These are phyloP conservation scores for Delphinella strobiligena DNA, from an alignment of 2,329 filamentous ascomycete species.

Conservation along the genomic window DNA sequence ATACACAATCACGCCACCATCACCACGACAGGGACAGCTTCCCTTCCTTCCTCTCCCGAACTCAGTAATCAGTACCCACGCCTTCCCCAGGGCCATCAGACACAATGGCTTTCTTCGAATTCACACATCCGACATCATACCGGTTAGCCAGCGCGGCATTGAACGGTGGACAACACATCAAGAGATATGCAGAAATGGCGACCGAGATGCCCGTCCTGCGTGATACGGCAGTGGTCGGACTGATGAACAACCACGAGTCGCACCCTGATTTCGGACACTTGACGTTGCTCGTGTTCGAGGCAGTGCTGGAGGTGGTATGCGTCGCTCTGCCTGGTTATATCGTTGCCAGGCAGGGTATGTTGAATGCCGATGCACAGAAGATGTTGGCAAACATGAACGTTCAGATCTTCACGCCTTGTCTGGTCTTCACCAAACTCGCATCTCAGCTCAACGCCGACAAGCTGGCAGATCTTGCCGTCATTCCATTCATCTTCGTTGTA, in stretches of 20 bases:
- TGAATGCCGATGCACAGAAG: constrained; percentile 92
- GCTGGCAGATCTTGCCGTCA: constrained; percentile 78
- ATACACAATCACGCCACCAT: not conserved
- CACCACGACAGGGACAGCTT: not conserved
- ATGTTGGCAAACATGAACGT: constrained; percentile 95
- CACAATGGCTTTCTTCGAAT: not conserved
- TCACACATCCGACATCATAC: constrained; percentile 5
- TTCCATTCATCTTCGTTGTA: constrained; percentile 83
- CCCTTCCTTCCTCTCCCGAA: not conserved
- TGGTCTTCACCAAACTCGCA: constrained; percentile 94
- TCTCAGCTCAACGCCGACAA: constrained; percentile 89
- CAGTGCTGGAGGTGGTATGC: constrained; percentile 88
- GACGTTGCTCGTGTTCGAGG: constrained; percentile 78
- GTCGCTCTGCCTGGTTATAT: constrained; percentile 92
- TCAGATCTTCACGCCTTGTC: constrained; percentile 88
- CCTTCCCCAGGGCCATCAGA: not conserved
- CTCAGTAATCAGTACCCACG: not conserved
- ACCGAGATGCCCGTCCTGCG: constrained; percentile 6
- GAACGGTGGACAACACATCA: not conserved
- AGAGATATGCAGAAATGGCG: not conserved
- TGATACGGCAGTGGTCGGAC: constrained; percentile 1
- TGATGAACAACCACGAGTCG: constrained; percentile 19
- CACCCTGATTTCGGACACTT: constrained; percentile 60
- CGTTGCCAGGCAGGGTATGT: constrained; percentile 78
- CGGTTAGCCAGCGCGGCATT: constrained; percentile 3